phyloP scores from a whole-genome alignment of 495 filamentous ascomycete genomes.

The Talaromyces nanjingensis region DNA sequence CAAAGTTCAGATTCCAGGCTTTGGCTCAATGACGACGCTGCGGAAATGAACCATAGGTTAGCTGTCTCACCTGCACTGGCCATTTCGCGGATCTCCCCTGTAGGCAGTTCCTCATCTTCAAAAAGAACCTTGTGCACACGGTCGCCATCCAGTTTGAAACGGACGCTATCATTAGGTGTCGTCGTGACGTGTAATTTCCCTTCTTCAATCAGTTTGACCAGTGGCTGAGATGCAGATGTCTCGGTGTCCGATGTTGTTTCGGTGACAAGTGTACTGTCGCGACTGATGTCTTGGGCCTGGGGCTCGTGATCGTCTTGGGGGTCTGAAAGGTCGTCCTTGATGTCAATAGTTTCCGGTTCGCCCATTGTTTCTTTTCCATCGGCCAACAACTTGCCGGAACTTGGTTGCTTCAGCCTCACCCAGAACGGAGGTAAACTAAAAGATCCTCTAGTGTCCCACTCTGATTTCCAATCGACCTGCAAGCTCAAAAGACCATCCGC shows the following conservation, averaged over 20 bases:
- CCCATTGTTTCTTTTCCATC: slow-evolving; percentile 3
- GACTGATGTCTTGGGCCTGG: not conserved
- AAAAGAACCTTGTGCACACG: slow-evolving; percentile 8
- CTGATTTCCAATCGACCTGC: slow-evolving; percentile 44
- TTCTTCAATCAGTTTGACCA: slow-evolving; percentile 4
- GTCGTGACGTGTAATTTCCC: not conserved
- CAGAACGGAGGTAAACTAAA: slow-evolving; percentile 55
- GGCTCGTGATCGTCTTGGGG: slow-evolving; percentile 3
- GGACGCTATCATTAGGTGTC: slow-evolving; percentile 7
- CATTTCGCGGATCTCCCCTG: slow-evolving; percentile 15
- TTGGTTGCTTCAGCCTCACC: slow-evolving; percentile 41
- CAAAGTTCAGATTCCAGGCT: slow-evolving; percentile 47
- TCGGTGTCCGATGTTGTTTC: slow-evolving; percentile 5
- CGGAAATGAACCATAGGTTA: slow-evolving; percentile 53
- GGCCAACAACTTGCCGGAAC: not conserved
- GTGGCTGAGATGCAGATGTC: not conserved
- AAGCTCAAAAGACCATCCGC: slow-evolving; percentile 57
- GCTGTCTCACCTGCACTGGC: slow-evolving; percentile 10
- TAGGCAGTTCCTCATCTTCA: slow-evolving; percentile 11
- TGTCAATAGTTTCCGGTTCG: not conserved
- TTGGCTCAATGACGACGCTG: slow-evolving; percentile 45
- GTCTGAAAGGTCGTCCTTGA: slow-evolving; percentile 12
- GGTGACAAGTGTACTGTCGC: slow-evolving; percentile 9
- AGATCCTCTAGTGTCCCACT: slow-evolving; percentile 50
- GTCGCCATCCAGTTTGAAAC: slow-evolving; percentile 6